Percentiles rank a stretch among this genome's conserved stretches.
phyloP scores from a whole-genome alignment of 106 monocot species.

The Narthecium ossifragum region DNA sequence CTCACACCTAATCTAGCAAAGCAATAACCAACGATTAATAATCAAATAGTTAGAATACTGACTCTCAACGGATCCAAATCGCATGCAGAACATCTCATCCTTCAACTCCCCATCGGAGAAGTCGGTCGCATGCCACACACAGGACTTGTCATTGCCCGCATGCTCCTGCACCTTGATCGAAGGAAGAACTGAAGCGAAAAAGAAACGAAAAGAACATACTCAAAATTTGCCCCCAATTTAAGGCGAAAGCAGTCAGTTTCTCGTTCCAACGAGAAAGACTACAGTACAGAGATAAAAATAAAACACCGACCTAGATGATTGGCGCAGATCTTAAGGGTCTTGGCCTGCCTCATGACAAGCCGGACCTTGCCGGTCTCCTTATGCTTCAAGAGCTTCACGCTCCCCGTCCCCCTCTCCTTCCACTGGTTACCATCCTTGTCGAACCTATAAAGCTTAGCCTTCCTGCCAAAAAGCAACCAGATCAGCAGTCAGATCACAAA shows the following conservation, averaged over 20 bases:
- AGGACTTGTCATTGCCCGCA: slow-evolving; percentile 87
- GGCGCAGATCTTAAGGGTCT: slow-evolving; percentile 98
- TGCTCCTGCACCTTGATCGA: slow-evolving; percentile 85
- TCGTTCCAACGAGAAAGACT: background rate
- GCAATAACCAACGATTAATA: too few species aligned
- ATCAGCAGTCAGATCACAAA: background rate
- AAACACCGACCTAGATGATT: slow-evolving; percentile 58
- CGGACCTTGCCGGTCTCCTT: slow-evolving; percentile 70
- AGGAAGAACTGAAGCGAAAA: slow-evolving; percentile 41
- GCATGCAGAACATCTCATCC: slow-evolving; percentile 89
- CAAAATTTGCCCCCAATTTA: too few species aligned
- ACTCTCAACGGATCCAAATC: slow-evolving; percentile 70
- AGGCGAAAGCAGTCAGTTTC: background rate
- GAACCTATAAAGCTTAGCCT: slow-evolving; percentile 88
- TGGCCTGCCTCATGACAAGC: slow-evolving; percentile 87
- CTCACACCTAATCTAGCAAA: too few species aligned
- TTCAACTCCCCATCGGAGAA: slow-evolving; percentile 93
- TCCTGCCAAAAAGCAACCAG: slow-evolving; percentile 28
- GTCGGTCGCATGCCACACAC: slow-evolving; percentile 93
- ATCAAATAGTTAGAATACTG: background rate
- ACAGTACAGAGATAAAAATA: background rate
- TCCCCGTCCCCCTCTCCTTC: slow-evolving; percentile 91
- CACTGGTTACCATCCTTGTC: slow-evolving; percentile 95
- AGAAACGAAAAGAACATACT: slow-evolving; percentile 3
- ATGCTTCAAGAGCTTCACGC: slow-evolving; percentile 83